Conservation (phyloP, 2,329 filamentous ascomycete species). For the Fusarium musae region DNA sequence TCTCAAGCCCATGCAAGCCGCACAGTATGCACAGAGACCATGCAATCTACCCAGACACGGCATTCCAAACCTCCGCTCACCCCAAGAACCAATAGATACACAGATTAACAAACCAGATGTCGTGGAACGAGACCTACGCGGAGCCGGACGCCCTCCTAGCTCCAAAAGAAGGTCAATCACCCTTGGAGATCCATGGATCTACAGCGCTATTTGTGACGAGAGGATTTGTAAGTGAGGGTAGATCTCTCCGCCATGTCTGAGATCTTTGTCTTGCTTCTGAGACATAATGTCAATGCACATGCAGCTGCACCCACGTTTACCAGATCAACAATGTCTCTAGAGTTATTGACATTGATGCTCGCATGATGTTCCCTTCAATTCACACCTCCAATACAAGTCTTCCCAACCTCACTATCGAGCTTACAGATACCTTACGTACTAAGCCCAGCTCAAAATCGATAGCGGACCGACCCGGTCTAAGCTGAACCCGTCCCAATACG, state of each 20-base stretch:
- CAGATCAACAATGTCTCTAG: too few species aligned
- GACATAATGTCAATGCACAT: constrained; percentile 1
- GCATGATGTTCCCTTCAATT: not conserved
- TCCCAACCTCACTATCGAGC: too few species aligned
- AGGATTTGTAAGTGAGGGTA: not conserved
- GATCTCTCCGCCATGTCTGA: not conserved
- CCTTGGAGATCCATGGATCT: not conserved
- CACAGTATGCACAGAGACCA: not conserved
- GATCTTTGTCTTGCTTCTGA: constrained; percentile 1
- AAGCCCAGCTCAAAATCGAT: not conserved
- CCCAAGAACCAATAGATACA: not conserved
- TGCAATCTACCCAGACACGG: not conserved
- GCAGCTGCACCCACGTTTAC: too few species aligned
- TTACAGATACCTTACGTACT: too few species aligned
- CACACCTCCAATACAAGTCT: not conserved
- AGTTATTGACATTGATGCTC: too few species aligned
- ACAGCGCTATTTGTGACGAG: not conserved
- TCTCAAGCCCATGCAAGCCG: not conserved
- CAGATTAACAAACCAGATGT: not conserved
- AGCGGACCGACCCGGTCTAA: constrained; percentile 13
- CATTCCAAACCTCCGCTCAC: not conserved
- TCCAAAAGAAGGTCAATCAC: not conserved
- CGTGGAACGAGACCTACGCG: not conserved
- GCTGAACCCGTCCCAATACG: not conserved
- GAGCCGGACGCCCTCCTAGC: not conserved